These are phyloP conservation scores for Mariannaea elegans DNA, from an alignment of 2,329 filamentous ascomycete species.

Conservation along the genomic window DNA sequence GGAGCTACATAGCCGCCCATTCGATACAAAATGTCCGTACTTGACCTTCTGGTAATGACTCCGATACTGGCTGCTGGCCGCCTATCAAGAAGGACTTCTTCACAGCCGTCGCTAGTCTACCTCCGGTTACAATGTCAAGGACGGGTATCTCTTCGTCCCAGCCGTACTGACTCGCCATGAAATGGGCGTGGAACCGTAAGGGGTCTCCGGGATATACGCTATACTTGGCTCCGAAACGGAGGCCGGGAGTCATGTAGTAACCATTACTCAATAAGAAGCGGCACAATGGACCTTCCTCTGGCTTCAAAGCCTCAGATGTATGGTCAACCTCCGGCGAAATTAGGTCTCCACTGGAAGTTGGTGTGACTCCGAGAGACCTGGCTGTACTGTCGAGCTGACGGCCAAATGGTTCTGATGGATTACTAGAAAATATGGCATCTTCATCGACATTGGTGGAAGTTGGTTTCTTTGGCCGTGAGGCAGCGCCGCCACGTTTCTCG, in stretches of 20 bases:
- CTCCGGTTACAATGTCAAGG: conserved; percentile 85
- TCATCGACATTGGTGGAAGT: conserved; percentile 23
- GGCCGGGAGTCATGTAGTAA: conserved; percentile 89
- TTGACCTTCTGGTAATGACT: conserved; percentile 45
- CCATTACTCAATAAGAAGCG: conserved; percentile 79
- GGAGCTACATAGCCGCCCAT: conserved; percentile 87
- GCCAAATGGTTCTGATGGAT: conserved; percentile 20
- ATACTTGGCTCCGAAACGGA: conserved; percentile 94
- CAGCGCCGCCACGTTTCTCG: conserved; percentile 27
- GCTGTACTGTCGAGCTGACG: conserved; percentile 25
- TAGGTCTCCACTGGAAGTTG: conserved; percentile 47
- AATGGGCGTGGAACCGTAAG: conserved; percentile 94
- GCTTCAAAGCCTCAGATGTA: conserved; percentile 21
- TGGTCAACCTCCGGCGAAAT: conserved; percentile 30
- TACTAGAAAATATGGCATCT: conserved; percentile 30
- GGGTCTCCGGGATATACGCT: conserved; percentile 96
- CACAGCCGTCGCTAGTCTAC: conserved; percentile 88
- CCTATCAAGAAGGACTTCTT: conserved; percentile 96
- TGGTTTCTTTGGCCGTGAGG: conserved; percentile 5
- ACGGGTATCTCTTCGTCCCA: conserved; percentile 90
- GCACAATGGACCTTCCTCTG: conserved; percentile 69
- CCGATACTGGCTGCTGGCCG: conserved; percentile 60
- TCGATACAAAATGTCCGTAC: conserved; percentile 86
- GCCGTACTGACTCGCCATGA: conserved; percentile 82
- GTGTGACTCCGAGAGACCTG: conserved; percentile 45